Percentiles rank a stretch among this genome's conserved stretches.
phyloP scores from a whole-genome alignment of 495 filamentous ascomycete genomes.

The Usnea hakonensis region DNA sequence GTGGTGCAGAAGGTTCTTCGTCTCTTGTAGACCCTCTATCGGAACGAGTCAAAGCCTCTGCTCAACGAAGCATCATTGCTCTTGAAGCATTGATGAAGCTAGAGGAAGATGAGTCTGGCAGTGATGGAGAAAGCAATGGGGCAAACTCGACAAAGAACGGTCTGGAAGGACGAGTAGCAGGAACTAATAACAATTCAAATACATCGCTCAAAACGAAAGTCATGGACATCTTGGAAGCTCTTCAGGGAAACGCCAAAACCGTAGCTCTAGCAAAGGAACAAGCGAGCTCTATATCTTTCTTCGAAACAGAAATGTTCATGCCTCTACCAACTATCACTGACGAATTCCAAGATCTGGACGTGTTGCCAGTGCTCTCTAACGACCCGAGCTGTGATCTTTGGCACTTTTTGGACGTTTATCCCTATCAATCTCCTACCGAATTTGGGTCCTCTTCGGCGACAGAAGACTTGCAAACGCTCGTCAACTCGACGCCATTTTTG shows the following conservation, averaged over 20 bases:
- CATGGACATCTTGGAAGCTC: constrained; percentile 3
- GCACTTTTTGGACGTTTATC: constrained; percentile 12
- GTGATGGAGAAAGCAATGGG: not conserved
- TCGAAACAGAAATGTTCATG: not conserved
- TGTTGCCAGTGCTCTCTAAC: constrained; percentile 13
- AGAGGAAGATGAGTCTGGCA: constrained; percentile 14
- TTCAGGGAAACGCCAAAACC: constrained; percentile 2
- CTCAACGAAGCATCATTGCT: constrained; percentile 15
- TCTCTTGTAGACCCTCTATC: not conserved
- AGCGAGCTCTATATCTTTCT: not conserved
- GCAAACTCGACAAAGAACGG: not conserved
- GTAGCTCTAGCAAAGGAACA: not conserved
- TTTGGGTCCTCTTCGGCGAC: not conserved
- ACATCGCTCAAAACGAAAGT: constrained; percentile 6
- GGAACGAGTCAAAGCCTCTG: constrained; percentile 1
- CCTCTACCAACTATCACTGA: not conserved
- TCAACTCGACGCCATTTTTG: not conserved
- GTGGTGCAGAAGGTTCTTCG: not conserved
- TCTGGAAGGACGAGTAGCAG: not conserved
- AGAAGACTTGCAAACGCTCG: not conserved
- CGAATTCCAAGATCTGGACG: constrained; percentile 4
- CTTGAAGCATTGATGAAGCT: constrained; percentile 27
- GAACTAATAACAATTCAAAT: not conserved
- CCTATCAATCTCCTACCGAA: not conserved
- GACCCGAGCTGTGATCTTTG: constrained; percentile 6